Evolutionary conservation across 176 grass and related monocot genomes (phyloP), one percentile per base, ranked within the genome.

Genomic region (Poa pratensis): DNA sequence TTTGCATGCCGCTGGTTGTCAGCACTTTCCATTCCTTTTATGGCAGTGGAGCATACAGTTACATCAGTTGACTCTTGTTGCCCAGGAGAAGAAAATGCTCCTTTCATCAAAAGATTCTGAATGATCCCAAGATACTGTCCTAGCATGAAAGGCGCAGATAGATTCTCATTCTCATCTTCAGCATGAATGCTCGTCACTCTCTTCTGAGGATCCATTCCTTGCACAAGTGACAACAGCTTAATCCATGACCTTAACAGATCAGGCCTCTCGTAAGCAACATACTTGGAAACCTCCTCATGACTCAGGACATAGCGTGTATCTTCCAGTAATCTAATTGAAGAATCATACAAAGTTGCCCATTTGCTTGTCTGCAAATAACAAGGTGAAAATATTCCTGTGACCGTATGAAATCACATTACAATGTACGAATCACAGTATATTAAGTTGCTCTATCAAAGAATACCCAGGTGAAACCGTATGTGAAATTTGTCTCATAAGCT

Each of bases 131-230:
- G 46, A 86, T 87, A 90, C 17, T 92, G 91, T 53, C 94, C 93
- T 69, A 99, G 78, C 69, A 92, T 43, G 24, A 99, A 99, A 42
- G 97, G 88, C 1, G 92, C 50, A 73, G 86, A 74, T 80, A 96
- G 88, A 75, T 94, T 90, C 42, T 99, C 94, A 75, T 99, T 94
- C 77, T 99, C 94, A 53, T 99, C 97, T 82, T 99, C 97, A 49
- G 79, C 91, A 60, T 94, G 90, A 86, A 89, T 88, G 68, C 88
- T 90, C 24, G 91, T 96, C 40, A 91, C 92, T 71, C 92, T 84
- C 74, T 99, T 99, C 65, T 94, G 94, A 78, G 92, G 78, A 80
- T 99, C 92, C 94, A 99, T 96, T 81, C 90, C 92, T 92, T 99
- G 97, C 54, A 94, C 84, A 49, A 89, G 85, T 87, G 88, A 89